Evolutionary conservation across 2,329 filamentous ascomycete species (phyloP).

Genomic region (Shiraia sp.): DNA sequence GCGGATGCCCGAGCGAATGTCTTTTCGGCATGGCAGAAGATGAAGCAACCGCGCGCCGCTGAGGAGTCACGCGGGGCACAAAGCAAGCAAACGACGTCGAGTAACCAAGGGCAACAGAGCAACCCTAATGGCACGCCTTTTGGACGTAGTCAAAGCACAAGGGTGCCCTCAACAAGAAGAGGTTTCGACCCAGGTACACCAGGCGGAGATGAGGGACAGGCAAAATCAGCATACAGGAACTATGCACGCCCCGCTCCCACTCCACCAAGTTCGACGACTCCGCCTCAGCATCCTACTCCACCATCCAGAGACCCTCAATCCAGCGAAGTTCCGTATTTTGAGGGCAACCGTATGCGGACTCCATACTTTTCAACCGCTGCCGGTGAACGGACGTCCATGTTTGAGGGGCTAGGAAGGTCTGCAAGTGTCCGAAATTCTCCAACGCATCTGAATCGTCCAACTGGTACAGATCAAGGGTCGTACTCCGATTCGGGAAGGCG

Average conservation of each 20-base stretch:
- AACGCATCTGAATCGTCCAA: slow-evolving; percentile 26
- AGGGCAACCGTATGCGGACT: slow-evolving; percentile 54
- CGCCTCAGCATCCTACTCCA: slow-evolving; percentile 6
- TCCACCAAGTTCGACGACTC: slow-evolving; percentile 25
- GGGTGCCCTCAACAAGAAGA: slow-evolving; percentile 55
- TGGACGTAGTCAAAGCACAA: slow-evolving; percentile 44
- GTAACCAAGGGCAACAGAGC: slow-evolving; percentile 13
- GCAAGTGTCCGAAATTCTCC: slow-evolving; percentile 58
- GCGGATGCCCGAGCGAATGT: slow-evolving; percentile 48
- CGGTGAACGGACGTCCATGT: slow-evolving; percentile 62
- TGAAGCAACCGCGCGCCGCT: slow-evolving; percentile 43
- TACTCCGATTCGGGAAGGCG: slow-evolving; percentile 38
- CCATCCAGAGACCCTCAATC: slow-evolving; percentile 23
- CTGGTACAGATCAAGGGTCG: slow-evolving; percentile 26
- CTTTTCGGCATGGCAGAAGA: slow-evolving; percentile 55
- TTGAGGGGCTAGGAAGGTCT: slow-evolving; percentile 56
- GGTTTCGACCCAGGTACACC: slow-evolving; percentile 63
- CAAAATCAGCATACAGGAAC: slow-evolving; percentile 54
- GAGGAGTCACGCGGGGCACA: slow-evolving; percentile 29
- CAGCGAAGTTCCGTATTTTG: slow-evolving; percentile 47
- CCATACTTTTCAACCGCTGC: slow-evolving; percentile 56
- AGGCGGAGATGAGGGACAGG: slow-evolving; percentile 63
- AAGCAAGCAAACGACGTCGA: slow-evolving; percentile 6
- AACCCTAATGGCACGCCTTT: slow-evolving; percentile 45
- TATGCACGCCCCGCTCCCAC: slow-evolving; percentile 40